Evolutionary conservation across 1,284 basidiomycete genomes (phyloP).

Genomic region (Ceraceosorus bombacis): DNA sequence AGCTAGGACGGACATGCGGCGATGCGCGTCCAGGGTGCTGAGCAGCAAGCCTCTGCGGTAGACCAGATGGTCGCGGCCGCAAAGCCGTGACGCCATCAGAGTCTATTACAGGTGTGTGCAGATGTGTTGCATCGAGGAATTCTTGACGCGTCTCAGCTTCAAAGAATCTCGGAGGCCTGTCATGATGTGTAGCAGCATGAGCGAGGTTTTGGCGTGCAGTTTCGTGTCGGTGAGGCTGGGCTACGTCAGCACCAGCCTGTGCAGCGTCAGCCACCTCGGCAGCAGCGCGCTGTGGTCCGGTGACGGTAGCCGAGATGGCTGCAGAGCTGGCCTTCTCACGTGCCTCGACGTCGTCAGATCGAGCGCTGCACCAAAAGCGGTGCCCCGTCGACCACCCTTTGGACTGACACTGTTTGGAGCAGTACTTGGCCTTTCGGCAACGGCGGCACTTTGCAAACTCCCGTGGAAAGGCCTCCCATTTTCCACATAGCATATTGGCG

Average conservation of each 20-base stretch:
- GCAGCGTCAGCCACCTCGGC: background rate
- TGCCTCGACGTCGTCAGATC: slow-evolving; percentile 34
- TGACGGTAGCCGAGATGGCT: background rate
- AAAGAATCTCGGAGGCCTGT: too few relatives aligned
- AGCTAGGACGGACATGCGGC: too few relatives aligned
- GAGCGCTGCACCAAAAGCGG: slow-evolving; percentile 56
- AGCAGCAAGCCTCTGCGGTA: too few relatives aligned
- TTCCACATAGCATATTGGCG: slow-evolving; percentile 82
- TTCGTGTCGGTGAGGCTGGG: too few relatives aligned
- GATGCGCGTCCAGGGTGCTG: too few relatives aligned
- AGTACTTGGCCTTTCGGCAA: slow-evolving; percentile 97
- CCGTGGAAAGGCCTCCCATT: slow-evolving; percentile 84
- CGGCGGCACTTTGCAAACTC: slow-evolving; percentile 96
- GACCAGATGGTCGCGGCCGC: too few relatives aligned
- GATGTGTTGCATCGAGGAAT: too few relatives aligned
- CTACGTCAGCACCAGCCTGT: background rate
- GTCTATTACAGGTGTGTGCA: too few relatives aligned
- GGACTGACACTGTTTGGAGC: slow-evolving; percentile 94
- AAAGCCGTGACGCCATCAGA: too few relatives aligned
- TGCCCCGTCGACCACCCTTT: slow-evolving; percentile 96
- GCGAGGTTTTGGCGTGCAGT: too few relatives aligned
- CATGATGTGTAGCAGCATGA: too few relatives aligned
- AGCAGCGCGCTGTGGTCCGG: background rate
- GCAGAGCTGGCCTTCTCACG: slow-evolving; percentile 24
- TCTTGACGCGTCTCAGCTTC: too few relatives aligned